These are phyloP conservation scores for Plenodomus biglobosus DNA, from an alignment of 2,329 filamentous ascomycete species.

Conservation along the genomic window DNA sequence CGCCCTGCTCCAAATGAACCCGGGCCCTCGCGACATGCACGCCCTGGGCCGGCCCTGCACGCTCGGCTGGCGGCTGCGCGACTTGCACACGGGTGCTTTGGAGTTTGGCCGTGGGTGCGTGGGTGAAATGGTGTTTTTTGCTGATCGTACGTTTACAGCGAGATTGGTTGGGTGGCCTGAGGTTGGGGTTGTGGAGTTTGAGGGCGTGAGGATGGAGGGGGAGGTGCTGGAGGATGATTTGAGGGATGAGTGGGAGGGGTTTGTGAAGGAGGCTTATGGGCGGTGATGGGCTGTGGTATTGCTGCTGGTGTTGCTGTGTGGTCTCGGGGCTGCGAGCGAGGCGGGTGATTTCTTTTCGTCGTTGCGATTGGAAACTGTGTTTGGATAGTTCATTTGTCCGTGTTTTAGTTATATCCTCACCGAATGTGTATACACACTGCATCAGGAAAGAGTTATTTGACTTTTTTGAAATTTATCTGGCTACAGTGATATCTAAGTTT, in stretches of 20 bases:
- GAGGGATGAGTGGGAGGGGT: constrained; percentile 29
- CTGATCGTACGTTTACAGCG: constrained; percentile 16
- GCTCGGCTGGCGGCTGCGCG: constrained; percentile 39
- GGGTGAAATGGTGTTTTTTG: constrained; percentile 37
- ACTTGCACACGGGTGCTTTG: constrained; percentile 7
- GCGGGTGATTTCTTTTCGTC: no score
- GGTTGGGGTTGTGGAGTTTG: constrained; percentile 28
- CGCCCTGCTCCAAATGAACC: constrained; percentile 48
- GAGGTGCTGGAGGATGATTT: constrained; percentile 23
- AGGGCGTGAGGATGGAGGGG: constrained; percentile 25
- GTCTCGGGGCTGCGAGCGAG: no score
- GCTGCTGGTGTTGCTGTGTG: no score
- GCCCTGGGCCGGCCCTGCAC: constrained; percentile 5
- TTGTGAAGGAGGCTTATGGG: constrained; percentile 32
- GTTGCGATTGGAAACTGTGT: no score
- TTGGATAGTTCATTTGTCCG: no score
- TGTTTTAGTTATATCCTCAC: no score
- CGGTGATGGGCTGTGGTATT: no score
- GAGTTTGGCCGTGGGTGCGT: constrained; percentile 39
- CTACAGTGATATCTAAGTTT: no score
- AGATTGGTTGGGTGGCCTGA: constrained; percentile 30
- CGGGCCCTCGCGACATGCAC: constrained; percentile 13
- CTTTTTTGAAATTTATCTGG: no score
- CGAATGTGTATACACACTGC: no score
- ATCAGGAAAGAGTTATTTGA: no score